Base-by-base conservation (phyloP, 257 asterid species). In the Parsonsia alboflavescens region DNA sequence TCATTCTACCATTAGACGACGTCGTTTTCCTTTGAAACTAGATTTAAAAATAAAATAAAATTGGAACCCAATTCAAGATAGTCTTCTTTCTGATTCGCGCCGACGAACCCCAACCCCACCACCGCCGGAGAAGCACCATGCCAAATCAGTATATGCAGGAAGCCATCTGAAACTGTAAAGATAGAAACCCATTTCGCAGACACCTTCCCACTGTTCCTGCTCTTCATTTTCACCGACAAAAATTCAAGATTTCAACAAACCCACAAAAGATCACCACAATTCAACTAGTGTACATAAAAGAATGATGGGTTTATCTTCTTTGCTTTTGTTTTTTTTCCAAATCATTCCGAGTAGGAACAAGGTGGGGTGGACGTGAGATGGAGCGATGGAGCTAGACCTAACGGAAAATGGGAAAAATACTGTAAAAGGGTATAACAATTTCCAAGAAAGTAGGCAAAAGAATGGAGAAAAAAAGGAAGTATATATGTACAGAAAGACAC, bases 121-220 rank as follows among this genome's bases (percentile, higher is more conserved):
- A n/a, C n/a, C n/a, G n/a, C n/a, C n/a, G n/a, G n/a, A n/a, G n/a
- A n/a, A n/a, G n/a, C n/a, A n/a, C n/a, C n/a, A n/a, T n/a, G n/a
- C n/a, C n/a, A n/a, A n/a, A n/a, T n/a, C n/a, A n/a, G n/a, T n/a
- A n/a, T n/a, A n/a, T n/a, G n/a, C n/a, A n/a, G n/a, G n/a, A n/a
- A n/a, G n/a, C n/a, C n/a, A n/a, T n/a, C n/a, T n/a, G n/a, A n/a
- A n/a, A n/a, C n/a, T n/a, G n/a, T n/a, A n/a, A 91, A 89, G 74
- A 93, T 68, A 52, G 98, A 97, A 79, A 93, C 80, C 96, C 98
- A 93, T 82, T 86, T 86, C 7, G 81, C 83, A 65, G 98, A 88
- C 28, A 91, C 95, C 77, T 88, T 93, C 69, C 83, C 87, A 76
- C 72, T 77, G 84, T 71, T 84, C 79, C 79, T 87, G 78, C 77